A percentile compares a stretch with the other conserved stretches of the same genome.
Evolutionary conservation across 371 early-diverging fungal genomes (phyloP).

Genomic region (Sporodiniella umbellata): DNA sequence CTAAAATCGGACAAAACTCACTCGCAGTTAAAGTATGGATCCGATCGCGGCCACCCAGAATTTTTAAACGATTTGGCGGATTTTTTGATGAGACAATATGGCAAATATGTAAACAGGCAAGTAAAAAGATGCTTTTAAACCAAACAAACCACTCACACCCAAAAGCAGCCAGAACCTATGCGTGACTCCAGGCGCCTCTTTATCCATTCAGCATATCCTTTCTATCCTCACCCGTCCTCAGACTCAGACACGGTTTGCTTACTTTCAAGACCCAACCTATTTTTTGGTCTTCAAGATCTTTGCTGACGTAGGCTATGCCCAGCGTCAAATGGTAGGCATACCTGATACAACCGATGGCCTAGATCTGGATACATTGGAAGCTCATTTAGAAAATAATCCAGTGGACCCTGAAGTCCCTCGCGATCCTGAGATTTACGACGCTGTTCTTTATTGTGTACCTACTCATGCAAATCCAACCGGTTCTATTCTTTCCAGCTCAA

Average conservation of each 20-base stretch:
- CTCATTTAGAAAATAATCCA: conserved; percentile 1
- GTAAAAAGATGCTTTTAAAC: conserved; percentile 7
- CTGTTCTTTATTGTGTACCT: conserved; percentile 57
- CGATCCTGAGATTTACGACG: background rate
- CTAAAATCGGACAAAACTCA: background rate
- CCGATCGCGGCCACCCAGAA: conserved; percentile 16
- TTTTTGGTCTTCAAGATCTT: conserved; percentile 53
- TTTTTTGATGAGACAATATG: conserved; percentile 28
- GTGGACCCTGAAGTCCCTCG: too few species aligned
- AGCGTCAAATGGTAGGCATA: conserved; percentile 32
- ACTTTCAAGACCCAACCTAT: conserved; percentile 63
- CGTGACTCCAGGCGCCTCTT: conserved; percentile 37
- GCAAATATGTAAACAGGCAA: too few species aligned
- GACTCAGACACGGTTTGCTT: conserved; percentile 23
- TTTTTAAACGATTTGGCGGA: conserved; percentile 24
- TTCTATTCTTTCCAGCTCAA: conserved; percentile 31
- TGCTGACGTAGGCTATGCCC: conserved; percentile 36
- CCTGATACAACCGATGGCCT: conserved; percentile 29
- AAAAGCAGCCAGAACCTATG: conserved; percentile 21
- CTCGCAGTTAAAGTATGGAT: conserved; percentile 30
- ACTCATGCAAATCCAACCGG: conserved; percentile 59
- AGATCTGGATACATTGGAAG: conserved; percentile 20
- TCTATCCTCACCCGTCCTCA: conserved; percentile 29
- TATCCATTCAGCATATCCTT: conserved; percentile 28
- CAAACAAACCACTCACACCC: background rate